Conservation (phyloP, 192 early-diverging fungal genomes). For the Fimicolochytrium jonesii region DNA sequence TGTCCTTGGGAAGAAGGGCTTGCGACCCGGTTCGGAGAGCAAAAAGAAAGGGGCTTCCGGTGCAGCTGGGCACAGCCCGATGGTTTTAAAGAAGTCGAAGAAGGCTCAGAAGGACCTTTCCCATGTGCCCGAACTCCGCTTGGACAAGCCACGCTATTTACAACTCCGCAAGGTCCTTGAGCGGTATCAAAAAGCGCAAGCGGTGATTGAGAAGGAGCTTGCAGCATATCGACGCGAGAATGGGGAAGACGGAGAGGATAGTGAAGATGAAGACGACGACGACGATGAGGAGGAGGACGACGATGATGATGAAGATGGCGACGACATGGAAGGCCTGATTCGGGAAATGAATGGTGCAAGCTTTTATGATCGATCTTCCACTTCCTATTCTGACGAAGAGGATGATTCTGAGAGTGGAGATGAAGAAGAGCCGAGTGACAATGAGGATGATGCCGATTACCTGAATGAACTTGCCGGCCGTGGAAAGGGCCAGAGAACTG, state of each 20-base stretch:
- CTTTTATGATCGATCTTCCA: background rate
- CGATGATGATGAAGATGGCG: background rate
- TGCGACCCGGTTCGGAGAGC: background rate
- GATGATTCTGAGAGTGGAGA: conserved; percentile 1
- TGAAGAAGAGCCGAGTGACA: background rate
- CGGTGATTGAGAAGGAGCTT: background rate
- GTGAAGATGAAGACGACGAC: background rate
- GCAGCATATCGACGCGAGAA: background rate
- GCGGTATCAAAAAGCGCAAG: conserved; percentile 12
- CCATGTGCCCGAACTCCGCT: background rate
- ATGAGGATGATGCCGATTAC: background rate
- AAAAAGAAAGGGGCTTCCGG: background rate
- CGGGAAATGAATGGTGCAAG: conserved; percentile 2
- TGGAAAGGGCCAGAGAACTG: background rate
- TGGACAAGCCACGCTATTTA: background rate
- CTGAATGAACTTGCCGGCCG: too few relatives aligned
- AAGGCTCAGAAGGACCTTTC: background rate
- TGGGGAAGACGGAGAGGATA: background rate
- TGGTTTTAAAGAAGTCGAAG: background rate
- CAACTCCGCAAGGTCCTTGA: background rate
- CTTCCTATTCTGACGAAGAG: conserved; percentile 11
- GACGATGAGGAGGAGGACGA: conserved; percentile 19
- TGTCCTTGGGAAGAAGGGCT: background rate
- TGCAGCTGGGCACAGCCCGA: background rate
- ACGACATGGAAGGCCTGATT: background rate